Evolutionary conservation across 2,329 filamentous ascomycete species (phyloP), one percentile per base, ranked within the genome.

Genomic region (Phoma sp.): DNA sequence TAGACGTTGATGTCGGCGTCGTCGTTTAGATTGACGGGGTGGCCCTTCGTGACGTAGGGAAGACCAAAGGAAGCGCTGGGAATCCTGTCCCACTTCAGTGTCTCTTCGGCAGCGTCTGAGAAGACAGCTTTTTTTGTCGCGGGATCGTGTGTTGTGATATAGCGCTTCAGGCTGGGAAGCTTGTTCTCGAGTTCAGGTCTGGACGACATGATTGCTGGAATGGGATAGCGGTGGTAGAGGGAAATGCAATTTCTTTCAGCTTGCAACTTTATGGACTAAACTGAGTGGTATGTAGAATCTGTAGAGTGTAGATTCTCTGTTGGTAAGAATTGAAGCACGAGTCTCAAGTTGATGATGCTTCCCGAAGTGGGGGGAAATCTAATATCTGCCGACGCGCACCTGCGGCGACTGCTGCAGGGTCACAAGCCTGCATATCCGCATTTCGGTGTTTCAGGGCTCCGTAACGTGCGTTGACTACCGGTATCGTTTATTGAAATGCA

Each of bases 1-100:
- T 85, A 84, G 8, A 70, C 67, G 9, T 62, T 53, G 5, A 85
- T 64, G 63, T 85, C 82, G 45, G 73, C 64, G 44, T 80, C 75
- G 9, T 69, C 58, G 65, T 75, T 75, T 33, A 85, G 68, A 33
- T 80, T 62, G 13, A 78, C 75, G 0, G 83, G 82, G 53, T 77
- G 78, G 33, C 72, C 64, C 29, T 78, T 74, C 2, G 83, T 81
- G 6, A 79, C 76, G 64, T 84, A 85, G 36, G 73, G 75, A 3
- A 82, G 76, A 17, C 72, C 73, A 62, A 84, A 83, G 19, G 67
- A 70, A 6, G 67, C 69, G 22, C 40, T 50, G 12, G 68, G 68
- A 4, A 73, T 64, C 6, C 12, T 51, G 38, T 60, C 44, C 47
- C 65, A 61, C 37, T 55, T 56, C 8, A 57, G 51, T 5, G 70